Conservation (phyloP, 2,329 filamentous ascomycete genomes). For the Apiospora phragmitis region DNA sequence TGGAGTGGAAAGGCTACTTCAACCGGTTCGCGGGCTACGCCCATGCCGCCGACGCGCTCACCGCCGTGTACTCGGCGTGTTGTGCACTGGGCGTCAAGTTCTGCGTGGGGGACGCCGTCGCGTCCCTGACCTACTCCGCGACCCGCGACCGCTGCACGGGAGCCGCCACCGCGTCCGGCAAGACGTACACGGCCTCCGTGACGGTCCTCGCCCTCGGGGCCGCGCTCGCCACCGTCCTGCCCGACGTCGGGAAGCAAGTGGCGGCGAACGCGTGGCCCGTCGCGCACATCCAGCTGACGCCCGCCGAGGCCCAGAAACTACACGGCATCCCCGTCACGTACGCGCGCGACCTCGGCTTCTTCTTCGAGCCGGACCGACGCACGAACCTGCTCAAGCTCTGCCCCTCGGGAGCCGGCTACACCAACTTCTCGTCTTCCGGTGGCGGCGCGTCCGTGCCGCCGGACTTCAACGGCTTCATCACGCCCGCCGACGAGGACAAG, state of each 20-base stretch:
- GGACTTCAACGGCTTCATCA: conserved; percentile 45
- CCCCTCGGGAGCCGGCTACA: conserved; percentile 58
- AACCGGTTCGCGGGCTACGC: conserved; percentile 59
- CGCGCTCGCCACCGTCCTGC: conserved; percentile 45
- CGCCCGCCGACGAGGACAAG: conserved; percentile 51
- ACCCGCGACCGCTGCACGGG: conserved; percentile 26
- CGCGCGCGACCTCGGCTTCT: conserved; percentile 62
- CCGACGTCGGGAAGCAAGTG: conserved; percentile 49
- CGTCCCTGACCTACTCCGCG: conserved; percentile 40
- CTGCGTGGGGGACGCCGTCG: conserved; percentile 40
- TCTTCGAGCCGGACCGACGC: conserved; percentile 63
- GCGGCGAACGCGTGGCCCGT: conserved; percentile 60
- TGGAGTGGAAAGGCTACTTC: conserved; percentile 56
- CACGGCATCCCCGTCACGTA: conserved; percentile 62
- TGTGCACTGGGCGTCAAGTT: conserved; percentile 34
- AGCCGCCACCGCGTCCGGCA: conserved; percentile 25
- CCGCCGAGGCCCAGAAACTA: conserved; percentile 53
- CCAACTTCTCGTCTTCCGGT: conserved; percentile 35
- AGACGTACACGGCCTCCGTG: conserved; percentile 33
- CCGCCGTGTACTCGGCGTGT: conserved; percentile 44
- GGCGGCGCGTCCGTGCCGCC: background rate
- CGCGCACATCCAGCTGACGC: conserved; percentile 57
- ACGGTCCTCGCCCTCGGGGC: conserved; percentile 56
- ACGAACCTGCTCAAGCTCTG: conserved; percentile 62
- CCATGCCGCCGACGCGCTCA: conserved; percentile 53